These are phyloP conservation scores for Ascodesmis nigricans DNA, from an alignment of 495 filamentous ascomycete genomes.

Conservation along the genomic window DNA sequence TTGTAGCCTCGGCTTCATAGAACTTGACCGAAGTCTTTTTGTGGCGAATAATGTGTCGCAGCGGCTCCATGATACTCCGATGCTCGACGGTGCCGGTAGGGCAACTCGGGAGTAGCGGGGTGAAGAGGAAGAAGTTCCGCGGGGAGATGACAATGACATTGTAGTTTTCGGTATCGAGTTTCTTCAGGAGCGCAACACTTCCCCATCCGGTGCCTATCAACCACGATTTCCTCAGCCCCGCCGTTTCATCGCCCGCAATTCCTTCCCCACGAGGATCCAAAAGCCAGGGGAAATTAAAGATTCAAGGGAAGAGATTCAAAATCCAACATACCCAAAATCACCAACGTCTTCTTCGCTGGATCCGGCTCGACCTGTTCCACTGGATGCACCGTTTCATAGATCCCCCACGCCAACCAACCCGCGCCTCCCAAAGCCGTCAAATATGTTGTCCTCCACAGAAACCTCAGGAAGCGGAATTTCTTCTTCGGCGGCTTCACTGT, in stretches of 20 bases:
- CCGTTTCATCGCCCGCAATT: not conserved
- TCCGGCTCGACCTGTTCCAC: slow-evolving; percentile 60
- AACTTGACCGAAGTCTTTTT: slow-evolving; percentile 82
- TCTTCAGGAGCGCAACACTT: slow-evolving; percentile 88
- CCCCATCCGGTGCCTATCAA: slow-evolving; percentile 80
- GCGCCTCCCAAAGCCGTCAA: slow-evolving; percentile 43
- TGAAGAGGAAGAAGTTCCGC: slow-evolving; percentile 99
- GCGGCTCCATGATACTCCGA: slow-evolving; percentile 97
- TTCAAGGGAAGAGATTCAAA: no score
- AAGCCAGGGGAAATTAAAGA: no score
- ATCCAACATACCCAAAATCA: slow-evolving; percentile 58
- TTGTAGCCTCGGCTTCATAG: slow-evolving; percentile 95
- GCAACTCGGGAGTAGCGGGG: slow-evolving; percentile 85
- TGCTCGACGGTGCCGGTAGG: slow-evolving; percentile 95
- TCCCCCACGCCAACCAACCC: slow-evolving; percentile 51
- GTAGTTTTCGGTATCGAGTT: slow-evolving; percentile 93
- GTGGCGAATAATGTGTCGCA: slow-evolving; percentile 79
- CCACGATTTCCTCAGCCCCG: not conserved
- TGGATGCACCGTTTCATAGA: slow-evolving; percentile 63
- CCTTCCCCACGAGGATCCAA: no score
- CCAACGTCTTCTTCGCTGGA: slow-evolving; percentile 85
- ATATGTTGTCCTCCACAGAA: slow-evolving; percentile 58
- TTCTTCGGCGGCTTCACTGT: slow-evolving; percentile 20
- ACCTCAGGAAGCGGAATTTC: slow-evolving; percentile 30
- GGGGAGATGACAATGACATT: slow-evolving; percentile 93